phyloP scores from a whole-genome alignment of 148 eudicot species.

The Fagopyrum esculentum region DNA sequence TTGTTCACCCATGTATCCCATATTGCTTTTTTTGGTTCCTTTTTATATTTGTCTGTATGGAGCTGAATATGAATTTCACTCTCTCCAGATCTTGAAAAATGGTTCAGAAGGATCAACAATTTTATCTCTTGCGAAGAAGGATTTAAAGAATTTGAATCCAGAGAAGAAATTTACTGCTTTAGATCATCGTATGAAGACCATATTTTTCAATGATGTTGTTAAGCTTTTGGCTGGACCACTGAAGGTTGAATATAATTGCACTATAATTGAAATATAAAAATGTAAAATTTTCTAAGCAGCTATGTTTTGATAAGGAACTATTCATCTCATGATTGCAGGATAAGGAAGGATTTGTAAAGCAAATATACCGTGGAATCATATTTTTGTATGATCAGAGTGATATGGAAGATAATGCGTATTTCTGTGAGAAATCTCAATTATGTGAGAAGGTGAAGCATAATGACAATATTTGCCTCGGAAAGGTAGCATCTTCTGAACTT shows the following conservation, averaged over 20 bases:
- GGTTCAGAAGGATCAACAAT: slow-evolving; percentile 58
- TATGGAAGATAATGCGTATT: slow-evolving; percentile 66
- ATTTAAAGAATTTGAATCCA: slow-evolving; percentile 51
- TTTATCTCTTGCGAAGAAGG: slow-evolving; percentile 38
- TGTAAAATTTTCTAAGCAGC: neutral
- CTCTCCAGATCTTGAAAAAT: slow-evolving; percentile 58
- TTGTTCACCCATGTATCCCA: neutral
- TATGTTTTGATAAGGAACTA: neutral
- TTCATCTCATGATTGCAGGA: slow-evolving; percentile 40
- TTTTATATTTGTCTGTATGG: slow-evolving; percentile 3
- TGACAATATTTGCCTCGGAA: slow-evolving; percentile 40
- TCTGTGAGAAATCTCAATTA: slow-evolving; percentile 54
- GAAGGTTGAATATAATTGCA: slow-evolving; percentile 41
- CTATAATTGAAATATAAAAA: neutral
- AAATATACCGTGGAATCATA: slow-evolving; percentile 65
- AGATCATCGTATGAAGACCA: slow-evolving; percentile 63
- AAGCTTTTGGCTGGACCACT: slow-evolving; percentile 65
- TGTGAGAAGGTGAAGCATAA: slow-evolving; percentile 62
- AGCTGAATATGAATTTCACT: slow-evolving; percentile 13
- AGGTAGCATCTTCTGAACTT: slow-evolving; percentile 40
- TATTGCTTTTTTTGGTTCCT: neutral
- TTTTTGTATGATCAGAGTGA: slow-evolving; percentile 72
- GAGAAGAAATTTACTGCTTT: slow-evolving; percentile 74
- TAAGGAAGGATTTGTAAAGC: slow-evolving; percentile 72
- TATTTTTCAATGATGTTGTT: slow-evolving; percentile 58